A percentile compares a stretch with the other conserved stretches of the same genome.
Evolutionary conservation across 306 rosid species (phyloP).

Genomic region (Rosa persica): DNA sequence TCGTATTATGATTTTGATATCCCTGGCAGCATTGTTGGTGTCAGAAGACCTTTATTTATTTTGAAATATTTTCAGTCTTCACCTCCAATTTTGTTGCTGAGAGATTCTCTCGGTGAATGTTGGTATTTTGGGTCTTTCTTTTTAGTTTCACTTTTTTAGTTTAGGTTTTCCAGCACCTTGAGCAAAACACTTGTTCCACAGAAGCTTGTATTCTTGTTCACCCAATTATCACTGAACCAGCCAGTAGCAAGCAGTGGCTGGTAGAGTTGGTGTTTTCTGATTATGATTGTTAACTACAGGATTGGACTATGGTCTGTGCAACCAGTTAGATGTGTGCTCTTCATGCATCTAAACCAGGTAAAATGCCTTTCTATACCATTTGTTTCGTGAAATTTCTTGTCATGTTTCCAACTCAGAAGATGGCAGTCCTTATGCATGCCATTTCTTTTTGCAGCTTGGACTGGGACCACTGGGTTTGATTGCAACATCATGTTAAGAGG

Average conservation of each 20-base stretch:
- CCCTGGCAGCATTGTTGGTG: slow-evolving; percentile 26
- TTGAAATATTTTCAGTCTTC: background rate
- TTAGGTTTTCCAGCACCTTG: slow-evolving; percentile 22
- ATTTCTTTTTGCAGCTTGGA: slow-evolving; percentile 18
- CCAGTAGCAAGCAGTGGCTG: slow-evolving; percentile 24
- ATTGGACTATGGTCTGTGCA: slow-evolving; percentile 41
- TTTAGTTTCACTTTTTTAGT: slow-evolving; percentile 22
- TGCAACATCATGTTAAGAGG: slow-evolving; percentile 5
- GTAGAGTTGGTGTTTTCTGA: slow-evolving; percentile 42
- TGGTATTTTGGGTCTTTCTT: slow-evolving; percentile 21
- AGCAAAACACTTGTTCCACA: slow-evolving; percentile 19
- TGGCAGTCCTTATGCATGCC: slow-evolving; percentile 18
- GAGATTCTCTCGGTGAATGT: slow-evolving; percentile 6
- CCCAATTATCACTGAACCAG: slow-evolving; percentile 20
- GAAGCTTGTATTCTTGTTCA: slow-evolving; percentile 32
- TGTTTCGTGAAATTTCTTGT: background rate
- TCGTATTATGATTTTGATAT: slow-evolving; percentile 29
- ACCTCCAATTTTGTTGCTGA: slow-evolving; percentile 17
- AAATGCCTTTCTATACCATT: background rate
- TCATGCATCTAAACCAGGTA: slow-evolving; percentile 19
- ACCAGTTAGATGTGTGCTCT: slow-evolving; percentile 27
- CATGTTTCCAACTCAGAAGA: slow-evolving; percentile 2
- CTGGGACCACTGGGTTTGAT: slow-evolving; percentile 15
- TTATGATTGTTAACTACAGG: slow-evolving; percentile 52
- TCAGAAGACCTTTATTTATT: slow-evolving; percentile 23